Evolutionary conservation across 495 filamentous ascomycete species (phyloP).

Genomic region (Lophium mytilinum): DNA sequence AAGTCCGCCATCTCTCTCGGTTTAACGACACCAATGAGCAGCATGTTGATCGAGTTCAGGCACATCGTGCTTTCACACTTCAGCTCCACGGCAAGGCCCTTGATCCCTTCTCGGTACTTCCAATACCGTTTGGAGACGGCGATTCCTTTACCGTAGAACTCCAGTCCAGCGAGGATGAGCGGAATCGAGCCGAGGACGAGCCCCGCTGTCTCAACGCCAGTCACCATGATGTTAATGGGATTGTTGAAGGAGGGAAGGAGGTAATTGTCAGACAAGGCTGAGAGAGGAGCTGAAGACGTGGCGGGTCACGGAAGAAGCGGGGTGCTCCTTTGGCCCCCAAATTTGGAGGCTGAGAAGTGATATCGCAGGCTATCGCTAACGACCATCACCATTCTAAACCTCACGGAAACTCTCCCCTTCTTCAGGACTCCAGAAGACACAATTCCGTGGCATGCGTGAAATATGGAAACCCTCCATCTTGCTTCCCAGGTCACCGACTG

Average conservation of each 20-base stretch:
- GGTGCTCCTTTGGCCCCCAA: background rate
- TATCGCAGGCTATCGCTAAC: no score
- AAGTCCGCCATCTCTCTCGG: constrained; percentile 10
- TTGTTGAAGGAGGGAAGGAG: background rate
- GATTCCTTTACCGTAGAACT: constrained; percentile 30
- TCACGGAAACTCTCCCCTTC: no score
- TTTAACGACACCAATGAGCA: constrained; percentile 4
- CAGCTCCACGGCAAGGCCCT: constrained; percentile 5
- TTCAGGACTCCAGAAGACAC: no score
- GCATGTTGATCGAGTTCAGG: constrained; percentile 5
- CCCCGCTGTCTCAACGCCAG: constrained; percentile 32
- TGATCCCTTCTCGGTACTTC: constrained; percentile 8
- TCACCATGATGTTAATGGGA: constrained; percentile 4
- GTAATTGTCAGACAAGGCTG: constrained; percentile 2
- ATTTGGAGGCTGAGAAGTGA: background rate
- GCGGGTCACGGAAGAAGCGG: background rate
- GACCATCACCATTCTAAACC: no score
- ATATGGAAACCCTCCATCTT: constrained; percentile 1
- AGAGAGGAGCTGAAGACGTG: background rate
- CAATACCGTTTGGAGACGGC: constrained; percentile 8
- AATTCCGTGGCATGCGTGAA: background rate
- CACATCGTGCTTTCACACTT: constrained; percentile 3
- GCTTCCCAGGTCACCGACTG: background rate
- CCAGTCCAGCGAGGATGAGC: constrained; percentile 26
- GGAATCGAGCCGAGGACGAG: constrained; percentile 34